Conservation (phyloP, 2,329 filamentous ascomycete species). For the Diplodia mutila region DNA sequence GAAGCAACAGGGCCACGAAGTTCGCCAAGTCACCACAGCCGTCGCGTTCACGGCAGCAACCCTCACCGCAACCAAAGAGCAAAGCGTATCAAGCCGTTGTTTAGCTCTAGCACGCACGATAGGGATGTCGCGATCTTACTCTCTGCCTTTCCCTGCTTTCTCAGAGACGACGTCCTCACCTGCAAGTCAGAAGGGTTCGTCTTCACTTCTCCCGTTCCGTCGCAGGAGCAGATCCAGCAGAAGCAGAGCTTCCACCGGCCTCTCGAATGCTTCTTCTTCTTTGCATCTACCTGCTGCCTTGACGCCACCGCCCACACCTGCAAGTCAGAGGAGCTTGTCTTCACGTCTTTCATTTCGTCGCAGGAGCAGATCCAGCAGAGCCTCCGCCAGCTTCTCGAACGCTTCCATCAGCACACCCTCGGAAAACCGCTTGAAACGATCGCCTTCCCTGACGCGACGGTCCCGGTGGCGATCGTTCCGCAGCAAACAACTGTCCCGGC, state of each 20-base stretch:
- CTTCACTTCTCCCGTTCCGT: neutral
- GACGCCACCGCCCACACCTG: no score
- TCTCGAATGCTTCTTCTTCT: no score
- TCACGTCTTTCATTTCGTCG: neutral
- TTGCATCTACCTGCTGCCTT: no score
- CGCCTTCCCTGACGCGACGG: no score
- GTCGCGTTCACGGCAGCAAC: neutral
- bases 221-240: neutral
- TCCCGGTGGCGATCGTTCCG: no score
- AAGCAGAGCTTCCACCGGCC: neutral
- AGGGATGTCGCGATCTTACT: neutral
- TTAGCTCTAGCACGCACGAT: neutral
- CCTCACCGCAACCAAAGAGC: neutral
- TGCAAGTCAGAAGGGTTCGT: neutral
- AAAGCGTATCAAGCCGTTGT: neutral
- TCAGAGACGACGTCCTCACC: neutral
- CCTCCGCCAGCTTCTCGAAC: no score
- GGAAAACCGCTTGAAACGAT: neutral
- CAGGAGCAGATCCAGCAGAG: neutral
- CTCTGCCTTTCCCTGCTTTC: neutral
- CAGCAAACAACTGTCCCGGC: no score
- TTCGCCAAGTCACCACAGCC: neutral
- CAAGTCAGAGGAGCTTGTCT: neutral
- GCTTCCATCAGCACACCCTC: neutral
- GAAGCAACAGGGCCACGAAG: neutral